Conservation (phyloP, 2,329 filamentous ascomycete species). For the Ophiosphaerella narmari region DNA sequence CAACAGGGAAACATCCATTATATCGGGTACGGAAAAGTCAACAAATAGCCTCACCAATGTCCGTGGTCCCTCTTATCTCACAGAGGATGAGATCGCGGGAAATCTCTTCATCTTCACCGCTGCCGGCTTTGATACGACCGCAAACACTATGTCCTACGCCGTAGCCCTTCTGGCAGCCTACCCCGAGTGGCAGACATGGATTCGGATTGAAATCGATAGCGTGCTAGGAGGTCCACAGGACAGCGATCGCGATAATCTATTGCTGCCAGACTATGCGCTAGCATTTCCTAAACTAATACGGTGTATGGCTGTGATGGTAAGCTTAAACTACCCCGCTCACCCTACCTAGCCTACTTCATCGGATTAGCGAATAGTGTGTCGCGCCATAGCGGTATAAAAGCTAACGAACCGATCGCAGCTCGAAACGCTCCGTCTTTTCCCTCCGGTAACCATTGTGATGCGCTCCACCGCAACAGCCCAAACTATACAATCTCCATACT, state of each 20-base stretch:
- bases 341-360: too few relatives aligned
- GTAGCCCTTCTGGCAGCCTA: conserved; percentile 51
- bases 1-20: neutral
- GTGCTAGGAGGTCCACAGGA: conserved; percentile 21
- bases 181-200: conserved; percentile 58
- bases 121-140: conserved; percentile 35
- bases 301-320: conserved; percentile 50
- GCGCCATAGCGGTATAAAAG: too few relatives aligned
- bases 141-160: conserved; percentile 55
- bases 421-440: conserved; percentile 19
- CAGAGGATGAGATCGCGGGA: conserved; percentile 21
- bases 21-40: neutral
- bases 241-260: conserved; percentile 19
- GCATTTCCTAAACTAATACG: conserved; percentile 51
- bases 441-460: conserved; percentile 10
- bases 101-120: conserved; percentile 27
- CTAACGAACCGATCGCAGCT: conserved; percentile 25
- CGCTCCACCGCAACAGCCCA: conserved; percentile 1
- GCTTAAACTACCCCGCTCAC: too few relatives aligned
- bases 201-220: conserved; percentile 53
- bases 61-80: neutral
- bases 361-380: too few relatives aligned
- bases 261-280: neutral
- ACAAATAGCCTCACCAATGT: neutral
- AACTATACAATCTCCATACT: neutral